Conservation (phyloP, 2,329 filamentous ascomycete genomes). For the Ophiobolus disseminans region DNA sequence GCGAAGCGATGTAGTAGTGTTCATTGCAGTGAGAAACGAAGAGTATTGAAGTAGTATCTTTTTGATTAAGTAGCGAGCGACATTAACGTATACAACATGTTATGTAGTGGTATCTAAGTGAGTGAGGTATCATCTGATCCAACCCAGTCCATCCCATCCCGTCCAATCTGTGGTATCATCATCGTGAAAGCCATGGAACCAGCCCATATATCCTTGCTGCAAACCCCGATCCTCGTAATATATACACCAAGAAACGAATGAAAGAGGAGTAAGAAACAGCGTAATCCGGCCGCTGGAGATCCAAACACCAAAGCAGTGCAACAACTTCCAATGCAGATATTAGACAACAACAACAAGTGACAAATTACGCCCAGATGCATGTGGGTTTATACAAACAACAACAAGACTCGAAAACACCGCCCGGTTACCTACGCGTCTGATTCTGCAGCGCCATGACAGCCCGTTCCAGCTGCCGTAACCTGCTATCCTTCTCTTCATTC, state of each 20-base stretch:
- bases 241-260: slow-evolving; percentile 24
- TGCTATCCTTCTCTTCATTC: slow-evolving; percentile 51
- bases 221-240: slow-evolving; percentile 19
- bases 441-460: slow-evolving; percentile 45
- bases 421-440: slow-evolving; percentile 30
- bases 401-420: slow-evolving; percentile 4
- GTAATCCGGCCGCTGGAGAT: neutral
- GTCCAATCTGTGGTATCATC: slow-evolving; percentile 13
- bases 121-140: slow-evolving; percentile 18
- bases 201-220: slow-evolving; percentile 19
- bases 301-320: neutral
- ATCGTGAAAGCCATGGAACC: slow-evolving; percentile 26
- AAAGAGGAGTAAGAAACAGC: neutral
- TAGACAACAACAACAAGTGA: neutral
- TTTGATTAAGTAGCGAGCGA: slow-evolving; percentile 17
- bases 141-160: neutral
- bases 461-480: slow-evolving; percentile 45
- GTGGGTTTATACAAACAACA: slow-evolving; percentile 5
- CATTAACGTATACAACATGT: slow-evolving; percentile 2
- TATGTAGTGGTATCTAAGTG: slow-evolving; percentile 15
- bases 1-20: neutral
- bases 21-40: neutral
- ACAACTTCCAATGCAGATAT: neutral
- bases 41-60: slow-evolving; percentile 1
- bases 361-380: neutral